Evolutionary conservation across 1,284 basidiomycete genomes (phyloP).

Genomic region (Caloboletus firmus): DNA sequence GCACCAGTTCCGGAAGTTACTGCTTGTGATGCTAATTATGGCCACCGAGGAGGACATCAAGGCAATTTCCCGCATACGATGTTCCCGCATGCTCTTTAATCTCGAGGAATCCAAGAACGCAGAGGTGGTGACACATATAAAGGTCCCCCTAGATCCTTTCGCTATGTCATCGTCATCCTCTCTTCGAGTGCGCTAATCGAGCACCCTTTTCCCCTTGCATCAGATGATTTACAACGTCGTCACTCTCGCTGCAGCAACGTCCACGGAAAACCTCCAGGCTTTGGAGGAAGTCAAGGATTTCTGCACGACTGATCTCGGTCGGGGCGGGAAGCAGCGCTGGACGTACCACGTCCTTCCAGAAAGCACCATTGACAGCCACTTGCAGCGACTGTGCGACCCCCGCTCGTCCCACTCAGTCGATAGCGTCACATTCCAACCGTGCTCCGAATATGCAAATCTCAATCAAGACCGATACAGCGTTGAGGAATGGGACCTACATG

Average conservation of each 20-base stretch:
- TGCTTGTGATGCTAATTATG: slow-evolving; percentile 26
- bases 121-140: slow-evolving; percentile 23
- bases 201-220: slow-evolving; percentile 2
- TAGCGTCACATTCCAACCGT: slow-evolving; percentile 60
- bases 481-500: slow-evolving; percentile 53
- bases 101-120: slow-evolving; percentile 9
- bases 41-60: slow-evolving; percentile 25
- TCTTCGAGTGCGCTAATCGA: slow-evolving; percentile 9
- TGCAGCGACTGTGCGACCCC: slow-evolving; percentile 41
- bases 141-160: slow-evolving; percentile 4
- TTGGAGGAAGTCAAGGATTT: slow-evolving; percentile 54
- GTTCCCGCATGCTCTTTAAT: slow-evolving; percentile 17
- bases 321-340: slow-evolving; percentile 52
- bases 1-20: slow-evolving; percentile 21
- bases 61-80: slow-evolving; percentile 19
- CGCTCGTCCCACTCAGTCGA: slow-evolving; percentile 43
- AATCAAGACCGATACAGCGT: slow-evolving; percentile 58
- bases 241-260: slow-evolving; percentile 44
- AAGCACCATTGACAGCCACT: slow-evolving; percentile 46
- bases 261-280: slow-evolving; percentile 49
- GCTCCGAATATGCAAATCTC: slow-evolving; percentile 45
- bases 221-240: slow-evolving; percentile 40
- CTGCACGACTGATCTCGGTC: slow-evolving; percentile 57
- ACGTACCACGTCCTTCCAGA: slow-evolving; percentile 54
- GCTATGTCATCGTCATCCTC: slow-evolving; percentile 16